Percentiles rank a stretch among this genome's conserved stretches.
phyloP scores from a whole-genome alignment of 2,329 filamentous ascomycete genomes.

The Akanthomyces muscarius region DNA sequence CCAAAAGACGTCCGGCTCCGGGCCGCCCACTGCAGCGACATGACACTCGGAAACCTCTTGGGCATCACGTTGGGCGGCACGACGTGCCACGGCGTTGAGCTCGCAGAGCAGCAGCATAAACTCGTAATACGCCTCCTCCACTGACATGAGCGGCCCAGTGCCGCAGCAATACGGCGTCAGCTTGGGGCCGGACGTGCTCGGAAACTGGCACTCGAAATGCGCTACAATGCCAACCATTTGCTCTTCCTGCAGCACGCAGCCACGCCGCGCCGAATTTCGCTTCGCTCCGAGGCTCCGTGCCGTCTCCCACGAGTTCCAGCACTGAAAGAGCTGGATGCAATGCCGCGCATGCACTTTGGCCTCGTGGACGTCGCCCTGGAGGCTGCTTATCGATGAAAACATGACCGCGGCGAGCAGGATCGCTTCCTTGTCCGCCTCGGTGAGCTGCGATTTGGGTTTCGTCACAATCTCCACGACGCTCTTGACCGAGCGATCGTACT shows the following conservation, averaged over 20 bases:
- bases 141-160: background rate
- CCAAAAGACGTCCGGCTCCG: background rate
- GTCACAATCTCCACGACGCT: background rate
- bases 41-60: background rate
- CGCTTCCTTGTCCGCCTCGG: background rate
- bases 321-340: background rate
- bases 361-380: background rate
- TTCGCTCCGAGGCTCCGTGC: background rate
- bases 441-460: background rate
- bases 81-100: background rate
- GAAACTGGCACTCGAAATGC: background rate
- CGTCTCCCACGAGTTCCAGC: background rate
- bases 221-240: background rate
- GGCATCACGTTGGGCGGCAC: background rate
- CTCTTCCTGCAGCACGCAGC: background rate
- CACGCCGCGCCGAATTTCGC: background rate
- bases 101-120: background rate
- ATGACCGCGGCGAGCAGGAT: background rate
- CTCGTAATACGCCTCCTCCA: background rate
- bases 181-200: background rate
- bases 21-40: background rate
- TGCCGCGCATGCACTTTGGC: background rate
- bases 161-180: background rate
- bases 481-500: background rate
- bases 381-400: background rate